phyloP scores from a whole-genome alignment of 2,329 filamentous ascomycete genomes.

The Blastomyces silverae region DNA sequence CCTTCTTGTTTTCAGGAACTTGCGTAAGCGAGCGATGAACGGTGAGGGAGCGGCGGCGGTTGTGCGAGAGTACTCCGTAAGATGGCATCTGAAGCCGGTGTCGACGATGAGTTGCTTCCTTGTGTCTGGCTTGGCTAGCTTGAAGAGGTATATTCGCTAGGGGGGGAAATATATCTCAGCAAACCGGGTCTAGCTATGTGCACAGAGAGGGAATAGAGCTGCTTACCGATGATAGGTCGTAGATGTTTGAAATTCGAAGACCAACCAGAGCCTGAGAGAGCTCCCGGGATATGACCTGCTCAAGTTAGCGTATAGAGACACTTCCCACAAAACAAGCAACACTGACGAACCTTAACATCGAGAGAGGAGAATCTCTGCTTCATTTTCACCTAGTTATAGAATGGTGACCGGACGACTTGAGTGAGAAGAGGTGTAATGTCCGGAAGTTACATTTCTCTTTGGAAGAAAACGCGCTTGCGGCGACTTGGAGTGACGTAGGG shows the following conservation, averaged over 20 bases:
- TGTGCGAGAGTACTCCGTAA: slow-evolving; percentile 83
- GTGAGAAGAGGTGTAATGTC: neutral
- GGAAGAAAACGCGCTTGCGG: neutral
- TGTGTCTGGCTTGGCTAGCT: slow-evolving; percentile 82
- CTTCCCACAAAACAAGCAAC: slow-evolving; percentile 4
- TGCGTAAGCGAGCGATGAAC: slow-evolving; percentile 80
- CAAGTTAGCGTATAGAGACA: neutral
- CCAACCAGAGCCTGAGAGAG: slow-evolving; percentile 68
- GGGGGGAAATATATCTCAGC: neutral
- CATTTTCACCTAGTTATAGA: slow-evolving; percentile 36
- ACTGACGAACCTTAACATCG: slow-evolving; percentile 47
- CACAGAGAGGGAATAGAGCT: neutral
- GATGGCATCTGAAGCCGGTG: slow-evolving; percentile 89
- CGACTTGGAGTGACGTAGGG: slow-evolving; percentile 24
- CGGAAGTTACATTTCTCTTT: neutral
- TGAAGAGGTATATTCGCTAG: slow-evolving; percentile 83
- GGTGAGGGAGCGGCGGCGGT: slow-evolving; percentile 75
- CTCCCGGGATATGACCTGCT: slow-evolving; percentile 89
- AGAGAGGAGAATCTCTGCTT: slow-evolving; percentile 55
- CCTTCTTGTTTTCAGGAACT: slow-evolving; percentile 77
- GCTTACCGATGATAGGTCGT: slow-evolving; percentile 76
- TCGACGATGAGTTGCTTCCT: slow-evolving; percentile 90
- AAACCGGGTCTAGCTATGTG: neutral
- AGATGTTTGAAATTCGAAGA: slow-evolving; percentile 84
- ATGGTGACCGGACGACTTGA: neutral